Evolutionary conservation across 495 filamentous ascomycete genomes (phyloP), one percentile per base, ranked within the genome.

Genomic region (Lophiotrema nucula): DNA sequence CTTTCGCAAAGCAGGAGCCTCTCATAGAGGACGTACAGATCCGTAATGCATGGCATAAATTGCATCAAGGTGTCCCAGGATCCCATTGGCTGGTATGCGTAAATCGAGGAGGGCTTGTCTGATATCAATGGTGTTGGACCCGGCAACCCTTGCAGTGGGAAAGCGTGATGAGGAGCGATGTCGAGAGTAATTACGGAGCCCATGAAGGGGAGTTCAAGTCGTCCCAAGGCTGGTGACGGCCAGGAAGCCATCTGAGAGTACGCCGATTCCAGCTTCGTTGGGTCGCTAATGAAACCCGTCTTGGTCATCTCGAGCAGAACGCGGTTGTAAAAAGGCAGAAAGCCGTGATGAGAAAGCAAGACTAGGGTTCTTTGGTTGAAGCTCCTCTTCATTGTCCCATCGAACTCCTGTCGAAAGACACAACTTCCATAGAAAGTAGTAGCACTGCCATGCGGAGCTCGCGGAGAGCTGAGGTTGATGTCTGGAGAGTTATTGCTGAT

Each of bases 371-470:
- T 52, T 49, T 72, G 69, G 33, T 68, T 67, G 57, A 70, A 72
- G 26, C 60, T 64, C 26, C 69, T 53, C 57, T 72, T 72, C 49
- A 65, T 66, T 1, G 59, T 58, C 21, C 52, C 16, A 46, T 72
- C 69, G 15, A 53, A 58, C 43, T 70, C 66, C 33, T 70, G 69
- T 22, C 69, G 69, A 45, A 72, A 72, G 28, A 72, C 47, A 43
- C 60, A 67, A 46, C 24, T 43, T 13, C 51, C 68, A 44, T 67
- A 63, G 55, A 72, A 55, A 22, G 33, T 27, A 37, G 5, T 52
- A 8, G 60, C 44, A 47, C 58, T 72, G 23, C 68, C 68, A 52
- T 70, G 46, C 5, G 66, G 66, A n/a, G 57, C 45, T 31, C 50
- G 53, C 1, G 67, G 67, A 28, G 68, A 67, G 22, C 28, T 49